A percentile compares a stretch with the other conserved stretches of the same genome.
Conservation (phyloP, 75 land plant species). For the Pseudotsuga menziesii region DNA sequence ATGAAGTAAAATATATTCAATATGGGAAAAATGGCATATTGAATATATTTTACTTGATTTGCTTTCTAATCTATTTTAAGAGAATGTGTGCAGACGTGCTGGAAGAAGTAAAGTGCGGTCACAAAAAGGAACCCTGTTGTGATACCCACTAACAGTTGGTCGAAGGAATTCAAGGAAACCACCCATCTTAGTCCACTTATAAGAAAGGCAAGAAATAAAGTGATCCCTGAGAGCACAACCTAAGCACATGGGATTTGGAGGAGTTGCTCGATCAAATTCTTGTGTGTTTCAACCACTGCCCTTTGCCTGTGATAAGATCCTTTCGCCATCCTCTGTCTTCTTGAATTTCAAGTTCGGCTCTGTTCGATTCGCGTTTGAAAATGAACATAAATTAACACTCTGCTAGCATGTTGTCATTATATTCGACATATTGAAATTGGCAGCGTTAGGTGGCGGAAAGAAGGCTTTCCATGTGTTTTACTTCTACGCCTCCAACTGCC, state of each 20-base stretch:
- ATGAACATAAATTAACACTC: no score
- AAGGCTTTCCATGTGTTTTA: no score
- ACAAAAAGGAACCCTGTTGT: neutral
- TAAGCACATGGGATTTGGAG: neutral
- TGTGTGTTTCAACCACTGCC: neutral
- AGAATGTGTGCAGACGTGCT: neutral
- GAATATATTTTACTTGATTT: no score
- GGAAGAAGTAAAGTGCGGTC: neutral
- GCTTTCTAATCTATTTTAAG: no score
- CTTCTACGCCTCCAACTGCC: no score
- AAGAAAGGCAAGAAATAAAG: neutral
- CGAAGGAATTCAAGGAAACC: neutral
- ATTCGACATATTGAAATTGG: no score
- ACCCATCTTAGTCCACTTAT: neutral
- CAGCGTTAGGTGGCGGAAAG: no score
- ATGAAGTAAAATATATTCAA: neutral
- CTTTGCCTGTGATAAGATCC: no score
- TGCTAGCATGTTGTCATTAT: no score
- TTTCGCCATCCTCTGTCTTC: no score
- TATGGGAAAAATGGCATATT: neutral
- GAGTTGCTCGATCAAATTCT: neutral
- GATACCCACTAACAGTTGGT: neutral
- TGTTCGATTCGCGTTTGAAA: no score
- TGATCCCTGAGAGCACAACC: constrained; percentile 3
- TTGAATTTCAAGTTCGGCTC: no score